Evolutionary conservation across 345 rosid species (phyloP).

Genomic region (Excoecaria agallocha): DNA sequence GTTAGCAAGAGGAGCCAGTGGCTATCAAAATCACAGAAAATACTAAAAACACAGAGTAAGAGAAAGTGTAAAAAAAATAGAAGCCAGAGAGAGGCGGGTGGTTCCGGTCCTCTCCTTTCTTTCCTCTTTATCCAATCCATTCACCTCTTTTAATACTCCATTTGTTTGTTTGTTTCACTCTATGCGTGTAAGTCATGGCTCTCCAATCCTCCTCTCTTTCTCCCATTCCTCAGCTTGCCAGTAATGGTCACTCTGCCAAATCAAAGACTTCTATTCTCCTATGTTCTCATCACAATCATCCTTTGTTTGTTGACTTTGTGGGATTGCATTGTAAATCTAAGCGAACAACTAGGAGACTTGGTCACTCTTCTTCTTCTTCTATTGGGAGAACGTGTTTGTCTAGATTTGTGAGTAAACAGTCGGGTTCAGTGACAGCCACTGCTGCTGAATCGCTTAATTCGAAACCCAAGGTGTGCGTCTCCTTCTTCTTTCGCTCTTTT

Average conservation of each 20-base stretch:
- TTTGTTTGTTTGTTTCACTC: slow-evolving; percentile 1
- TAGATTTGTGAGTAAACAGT: slow-evolving; percentile 24
- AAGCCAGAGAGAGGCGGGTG: slow-evolving; percentile 44
- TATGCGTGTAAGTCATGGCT: slow-evolving; percentile 27
- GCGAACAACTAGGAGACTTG: slow-evolving; percentile 45
- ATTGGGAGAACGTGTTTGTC: slow-evolving; percentile 21
- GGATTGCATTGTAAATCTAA: slow-evolving; percentile 54
- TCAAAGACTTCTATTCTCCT: slow-evolving; percentile 43
- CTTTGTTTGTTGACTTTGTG: slow-evolving; percentile 65
- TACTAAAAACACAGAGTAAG: neutral
- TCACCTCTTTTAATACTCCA: slow-evolving; percentile 14
- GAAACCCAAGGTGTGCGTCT: slow-evolving; percentile 47
- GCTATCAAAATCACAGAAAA: neutral
- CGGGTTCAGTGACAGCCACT: slow-evolving; percentile 47
- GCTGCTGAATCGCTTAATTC: slow-evolving; percentile 38
- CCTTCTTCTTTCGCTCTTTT: neutral
- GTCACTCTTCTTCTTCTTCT: slow-evolving; percentile 23
- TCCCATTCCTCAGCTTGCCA: slow-evolving; percentile 46
- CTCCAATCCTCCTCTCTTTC: slow-evolving; percentile 43
- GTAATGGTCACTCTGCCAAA: neutral
- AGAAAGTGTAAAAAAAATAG: slow-evolving; percentile 8
- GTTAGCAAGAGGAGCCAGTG: neutral
- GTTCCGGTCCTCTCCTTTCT: slow-evolving; percentile 33
- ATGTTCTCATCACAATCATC: slow-evolving; percentile 25
- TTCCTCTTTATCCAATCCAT: slow-evolving; percentile 31